These are phyloP conservation scores for Ehretia macrophylla DNA, from an alignment of 257 asterid species.

Conservation along the genomic window DNA sequence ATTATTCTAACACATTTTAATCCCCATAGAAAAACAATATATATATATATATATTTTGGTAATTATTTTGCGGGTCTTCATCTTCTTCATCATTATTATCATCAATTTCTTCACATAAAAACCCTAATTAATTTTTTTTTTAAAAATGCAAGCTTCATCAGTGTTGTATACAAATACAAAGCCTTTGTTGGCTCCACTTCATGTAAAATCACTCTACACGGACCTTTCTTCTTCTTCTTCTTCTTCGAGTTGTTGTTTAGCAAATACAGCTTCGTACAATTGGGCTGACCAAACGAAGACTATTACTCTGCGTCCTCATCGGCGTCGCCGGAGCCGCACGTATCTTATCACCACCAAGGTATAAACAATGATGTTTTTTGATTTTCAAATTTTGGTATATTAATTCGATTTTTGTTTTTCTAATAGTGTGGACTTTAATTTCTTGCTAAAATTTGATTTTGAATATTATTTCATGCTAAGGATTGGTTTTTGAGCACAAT, in stretches of 20 bases:
- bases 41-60: too few relatives aligned
- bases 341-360: conserved; percentile 45
- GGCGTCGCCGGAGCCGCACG: conserved; percentile 36
- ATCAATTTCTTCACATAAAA: neutral
- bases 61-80: too few relatives aligned
- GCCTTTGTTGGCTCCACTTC: conserved; percentile 17
- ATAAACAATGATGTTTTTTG: neutral
- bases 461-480: neutral
- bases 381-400: conserved; percentile 1
- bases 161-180: conserved; percentile 1
- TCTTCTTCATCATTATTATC: neutral
- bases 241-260: conserved; percentile 11
- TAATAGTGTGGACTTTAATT: too few relatives aligned
- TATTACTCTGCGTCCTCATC: conserved; percentile 30
- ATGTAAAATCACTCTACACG: conserved; percentile 21
- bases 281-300: conserved; percentile 37
- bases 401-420: neutral
- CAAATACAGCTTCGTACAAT: conserved; percentile 24
- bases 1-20: too few relatives aligned
- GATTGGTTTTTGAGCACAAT: neutral
- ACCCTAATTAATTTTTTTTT: neutral
- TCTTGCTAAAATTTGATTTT: too few relatives aligned
- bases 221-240: conserved; percentile 13
- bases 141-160: neutral
- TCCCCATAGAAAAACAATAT: too few relatives aligned